Evolutionary conservation across 306 rosid genomes (phyloP).

Genomic region (Lathyrus oleraceus): DNA sequence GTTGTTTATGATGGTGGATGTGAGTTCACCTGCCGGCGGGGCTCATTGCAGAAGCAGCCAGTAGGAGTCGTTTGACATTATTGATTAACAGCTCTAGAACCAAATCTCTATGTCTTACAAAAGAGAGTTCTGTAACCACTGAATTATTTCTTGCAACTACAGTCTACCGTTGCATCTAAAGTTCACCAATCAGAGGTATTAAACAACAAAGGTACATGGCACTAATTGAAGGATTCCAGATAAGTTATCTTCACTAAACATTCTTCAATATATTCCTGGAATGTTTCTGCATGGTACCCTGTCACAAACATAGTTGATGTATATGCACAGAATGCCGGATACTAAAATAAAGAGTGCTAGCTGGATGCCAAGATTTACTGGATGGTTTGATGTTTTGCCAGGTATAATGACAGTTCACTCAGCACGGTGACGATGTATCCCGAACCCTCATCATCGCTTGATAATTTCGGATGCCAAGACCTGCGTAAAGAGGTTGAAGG

Average conservation of each 20-base stretch:
- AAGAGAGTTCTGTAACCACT: background rate
- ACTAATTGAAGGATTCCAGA: slow-evolving; percentile 7
- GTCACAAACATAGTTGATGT: slow-evolving; percentile 94
- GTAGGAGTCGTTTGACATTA: background rate
- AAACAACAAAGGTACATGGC: slow-evolving; percentile 29
- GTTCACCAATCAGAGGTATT: slow-evolving; percentile 18
- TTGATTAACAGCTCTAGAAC: background rate
- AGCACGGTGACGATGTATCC: too few relatives aligned
- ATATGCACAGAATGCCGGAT: slow-evolving; percentile 92
- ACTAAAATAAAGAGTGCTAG: slow-evolving; percentile 72
- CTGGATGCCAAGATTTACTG: slow-evolving; percentile 63
- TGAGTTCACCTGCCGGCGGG: too few relatives aligned
- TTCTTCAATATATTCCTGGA: slow-evolving; percentile 78
- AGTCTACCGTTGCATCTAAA: slow-evolving; percentile 16
- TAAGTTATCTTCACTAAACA: slow-evolving; percentile 10
- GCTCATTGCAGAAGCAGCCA: background rate
- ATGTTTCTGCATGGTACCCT: slow-evolving; percentile 74
- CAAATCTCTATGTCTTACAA: slow-evolving; percentile 11
- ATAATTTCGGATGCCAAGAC: too few relatives aligned
- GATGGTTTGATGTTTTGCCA: too few relatives aligned
- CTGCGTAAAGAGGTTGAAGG: too few relatives aligned
- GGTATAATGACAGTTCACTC: too few relatives aligned
- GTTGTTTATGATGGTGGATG: too few relatives aligned
- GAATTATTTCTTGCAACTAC: background rate
- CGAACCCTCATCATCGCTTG: too few relatives aligned